Evolutionary conservation across 169 alveolate genomes (phyloP).

Genomic region (Cryptosporidium parvum): DNA sequence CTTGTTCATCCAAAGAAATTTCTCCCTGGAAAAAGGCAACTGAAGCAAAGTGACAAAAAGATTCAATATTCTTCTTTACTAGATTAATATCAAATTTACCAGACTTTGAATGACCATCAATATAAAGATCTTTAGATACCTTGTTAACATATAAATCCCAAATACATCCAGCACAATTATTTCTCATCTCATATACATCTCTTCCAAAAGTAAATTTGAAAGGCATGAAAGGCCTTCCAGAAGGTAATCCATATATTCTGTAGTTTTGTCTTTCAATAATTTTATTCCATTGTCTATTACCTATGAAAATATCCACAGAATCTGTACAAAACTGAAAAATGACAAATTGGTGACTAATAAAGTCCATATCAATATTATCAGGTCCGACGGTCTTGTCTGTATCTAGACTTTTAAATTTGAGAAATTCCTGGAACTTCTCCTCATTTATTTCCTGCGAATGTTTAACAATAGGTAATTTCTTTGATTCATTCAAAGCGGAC

Average conservation of each 20-base stretch:
- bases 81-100: constrained; percentile 41
- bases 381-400: neutral
- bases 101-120: constrained; percentile 52
- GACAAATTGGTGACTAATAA: constrained; percentile 16
- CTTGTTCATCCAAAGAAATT: neutral
- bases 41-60: constrained; percentile 69
- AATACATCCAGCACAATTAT: constrained; percentile 58
- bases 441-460: constrained; percentile 1
- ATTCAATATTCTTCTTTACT: constrained; percentile 29
- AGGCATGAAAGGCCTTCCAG: constrained; percentile 68
- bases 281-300: constrained; percentile 63
- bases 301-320: constrained; percentile 57
- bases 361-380: neutral
- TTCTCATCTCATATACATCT: constrained; percentile 60
- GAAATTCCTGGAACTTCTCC: constrained; percentile 4
- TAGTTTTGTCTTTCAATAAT: constrained; percentile 52
- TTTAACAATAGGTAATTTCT: neutral
- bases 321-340: constrained; percentile 57
- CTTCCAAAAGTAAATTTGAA: constrained; percentile 66
- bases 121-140: constrained; percentile 22
- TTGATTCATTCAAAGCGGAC: constrained; percentile 12
- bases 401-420: constrained; percentile 9
- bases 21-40: constrained; percentile 61
- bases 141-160: constrained; percentile 51
- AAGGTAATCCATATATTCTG: constrained; percentile 50